Percentiles rank a stretch among this genome's conserved stretches.
phyloP scores from a whole-genome alignment of 2,329 filamentous ascomycete genomes.

The Dactylellina drechsleri region DNA sequence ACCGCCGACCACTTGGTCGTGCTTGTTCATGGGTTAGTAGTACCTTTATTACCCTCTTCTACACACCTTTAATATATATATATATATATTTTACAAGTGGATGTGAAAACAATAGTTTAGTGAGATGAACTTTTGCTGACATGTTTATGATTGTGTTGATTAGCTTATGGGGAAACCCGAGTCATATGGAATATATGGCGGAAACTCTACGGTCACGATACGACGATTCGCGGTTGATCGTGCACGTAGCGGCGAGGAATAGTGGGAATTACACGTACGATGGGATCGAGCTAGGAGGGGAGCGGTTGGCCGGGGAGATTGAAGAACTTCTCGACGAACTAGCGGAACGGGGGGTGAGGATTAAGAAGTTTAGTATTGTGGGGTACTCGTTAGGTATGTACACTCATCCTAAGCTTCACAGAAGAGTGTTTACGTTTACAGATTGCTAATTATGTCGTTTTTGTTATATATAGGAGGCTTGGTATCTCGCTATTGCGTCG shows the following conservation, averaged over 20 bases:
- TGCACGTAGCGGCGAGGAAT: slow-evolving; percentile 78
- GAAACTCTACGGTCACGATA: slow-evolving; percentile 72
- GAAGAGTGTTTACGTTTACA: background rate
- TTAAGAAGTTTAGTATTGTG: slow-evolving; percentile 84
- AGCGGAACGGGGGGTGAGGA: slow-evolving; percentile 72
- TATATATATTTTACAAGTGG: too few species aligned
- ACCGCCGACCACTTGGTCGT: slow-evolving; percentile 78
- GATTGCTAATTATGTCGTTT: background rate
- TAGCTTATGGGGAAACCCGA: slow-evolving; percentile 81
- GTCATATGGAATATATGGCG: slow-evolving; percentile 75
- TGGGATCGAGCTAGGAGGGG: slow-evolving; percentile 74
- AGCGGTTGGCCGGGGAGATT: slow-evolving; percentile 74
- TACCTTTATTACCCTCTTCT: slow-evolving; percentile 60
- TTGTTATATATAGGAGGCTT: slow-evolving; percentile 67
- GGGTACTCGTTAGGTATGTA: slow-evolving; percentile 81
- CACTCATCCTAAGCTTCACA: background rate
- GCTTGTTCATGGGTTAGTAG: slow-evolving; percentile 74
- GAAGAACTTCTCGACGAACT: slow-evolving; percentile 71
- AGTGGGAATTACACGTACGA: slow-evolving; percentile 77
- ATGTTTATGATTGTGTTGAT: slow-evolving; percentile 6
- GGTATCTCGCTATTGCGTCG: slow-evolving; percentile 85
- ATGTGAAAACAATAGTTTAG: too few species aligned
- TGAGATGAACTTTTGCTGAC: slow-evolving; percentile 48
- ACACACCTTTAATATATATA: slow-evolving; percentile 27
- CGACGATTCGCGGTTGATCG: slow-evolving; percentile 72